Base-by-base conservation (phyloP, 2,329 filamentous ascomycete genomes). In the Phoma sp. region DNA sequence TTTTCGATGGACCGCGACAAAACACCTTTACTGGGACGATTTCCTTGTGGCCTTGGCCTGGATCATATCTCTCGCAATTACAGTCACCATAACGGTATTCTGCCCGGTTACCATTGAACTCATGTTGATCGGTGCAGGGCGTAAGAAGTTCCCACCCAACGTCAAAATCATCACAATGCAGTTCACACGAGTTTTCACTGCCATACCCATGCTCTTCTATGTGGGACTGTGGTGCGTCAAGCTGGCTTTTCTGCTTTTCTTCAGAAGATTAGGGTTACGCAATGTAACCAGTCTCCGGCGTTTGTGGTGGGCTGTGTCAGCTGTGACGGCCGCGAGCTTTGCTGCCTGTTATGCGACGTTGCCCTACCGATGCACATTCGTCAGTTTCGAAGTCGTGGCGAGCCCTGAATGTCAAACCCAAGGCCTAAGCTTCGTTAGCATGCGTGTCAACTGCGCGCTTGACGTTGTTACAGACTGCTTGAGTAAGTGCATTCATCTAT, bases 171-270 rank as follows among this genome's bases (percentile, higher is more conserved):
- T 55, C 20, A 48, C 51, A 9, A 52, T 55, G 34, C 33, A 53
- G n/a, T 55, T 53, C 32, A 40, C 45, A n/a, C 48, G 53, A 11
- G 28, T 54, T 6, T 56, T 52, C 9, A 33, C 39, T 12, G 30
- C 52, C 20, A 47, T 58, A 9, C 40, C 45, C 2, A 52, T 59
- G 46, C 17, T 59, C 4, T 55, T 62, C n/a, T 62, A 59, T 23
- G 51, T 47, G 3, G 45, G 52, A 1, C 23, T 64, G 7, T 64
- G 59, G 59, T 42, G 48, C 17, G 34, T 62, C 42, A 62, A 64
- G 20, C 5, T 59, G 9, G 42, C 28, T 1, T 64, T 62, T 33
- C 29, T 62, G 12, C n/a, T 65, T 4, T 61, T 61, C 36, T 62
- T 65, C 29, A 26, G 52, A 3, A 28, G 59, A 10, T 17, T 64